Evolutionary conservation across 257 asterid species (phyloP).

Genomic region (Parsonsia alboflavescens): DNA sequence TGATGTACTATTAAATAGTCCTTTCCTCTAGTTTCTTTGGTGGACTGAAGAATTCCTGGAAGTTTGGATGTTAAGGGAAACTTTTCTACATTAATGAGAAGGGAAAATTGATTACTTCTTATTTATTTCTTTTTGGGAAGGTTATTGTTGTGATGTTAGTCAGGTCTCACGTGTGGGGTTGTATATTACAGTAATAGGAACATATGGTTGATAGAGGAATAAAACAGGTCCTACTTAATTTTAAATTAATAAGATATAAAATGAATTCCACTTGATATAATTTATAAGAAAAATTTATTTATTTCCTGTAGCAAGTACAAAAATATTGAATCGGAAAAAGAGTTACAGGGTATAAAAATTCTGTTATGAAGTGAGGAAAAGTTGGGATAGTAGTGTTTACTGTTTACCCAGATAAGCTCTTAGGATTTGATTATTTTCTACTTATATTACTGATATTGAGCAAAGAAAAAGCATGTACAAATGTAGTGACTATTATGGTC

Average conservation of each 20-base stretch:
- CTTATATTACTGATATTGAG: not conserved
- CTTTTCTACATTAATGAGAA: not conserved
- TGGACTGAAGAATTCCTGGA: not conserved
- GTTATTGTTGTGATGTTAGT: not conserved
- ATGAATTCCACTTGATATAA: not conserved
- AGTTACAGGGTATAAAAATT: too few relatives aligned
- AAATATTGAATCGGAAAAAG: not conserved
- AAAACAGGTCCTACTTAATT: not conserved
- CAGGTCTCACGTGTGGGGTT: not conserved
- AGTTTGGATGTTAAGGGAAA: not conserved
- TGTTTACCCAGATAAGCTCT: not conserved
- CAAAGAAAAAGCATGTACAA: not conserved
- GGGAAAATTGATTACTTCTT: not conserved
- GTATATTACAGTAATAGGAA: not conserved
- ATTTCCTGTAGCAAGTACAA: not conserved
- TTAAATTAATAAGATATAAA: not conserved
- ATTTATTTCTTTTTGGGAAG: not conserved
- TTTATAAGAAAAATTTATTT: not conserved
- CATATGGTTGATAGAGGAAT: not conserved
- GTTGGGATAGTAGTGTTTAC: not conserved
- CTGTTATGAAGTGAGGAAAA: not conserved
- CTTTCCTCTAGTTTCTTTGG: not conserved
- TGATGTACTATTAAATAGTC: not conserved
- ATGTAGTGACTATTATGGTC: not conserved
- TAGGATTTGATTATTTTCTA: not conserved